Evolutionary conservation across 2,329 filamentous ascomycete genomes (phyloP).

Genomic region (Fusarium poae): DNA sequence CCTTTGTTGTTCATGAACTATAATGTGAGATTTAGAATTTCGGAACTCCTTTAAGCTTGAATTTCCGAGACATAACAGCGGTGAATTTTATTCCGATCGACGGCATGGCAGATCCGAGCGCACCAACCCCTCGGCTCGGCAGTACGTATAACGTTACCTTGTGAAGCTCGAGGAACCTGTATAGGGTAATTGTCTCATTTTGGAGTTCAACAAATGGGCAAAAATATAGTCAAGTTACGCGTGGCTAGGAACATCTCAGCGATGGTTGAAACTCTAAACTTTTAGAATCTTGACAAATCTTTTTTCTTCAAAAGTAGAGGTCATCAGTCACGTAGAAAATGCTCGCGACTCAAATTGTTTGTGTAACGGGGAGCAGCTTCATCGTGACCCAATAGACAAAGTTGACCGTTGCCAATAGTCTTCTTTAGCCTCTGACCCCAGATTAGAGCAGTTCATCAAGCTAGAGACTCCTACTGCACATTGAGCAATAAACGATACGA

Average conservation of each 20-base stretch:
- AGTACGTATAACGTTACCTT: not conserved
- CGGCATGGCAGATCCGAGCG: not conserved
- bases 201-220: not conserved
- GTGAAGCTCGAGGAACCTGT: not conserved
- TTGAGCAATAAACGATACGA: not conserved
- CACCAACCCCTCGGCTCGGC: not conserved
- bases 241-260: not conserved
- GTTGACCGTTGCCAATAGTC: not conserved
- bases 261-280: rapidly evolving
- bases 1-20: not conserved
- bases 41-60: not conserved
- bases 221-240: not conserved
- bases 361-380: not conserved
- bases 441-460: not conserved
- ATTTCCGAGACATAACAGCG: not conserved
- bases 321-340: not conserved
- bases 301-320: rapidly evolving
- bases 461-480: not conserved
- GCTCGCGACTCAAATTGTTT: no score
- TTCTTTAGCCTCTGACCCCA: no score
- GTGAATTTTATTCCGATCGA: not conserved
- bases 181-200: not conserved
- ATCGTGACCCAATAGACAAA: not conserved
- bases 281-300: not conserved
- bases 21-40: not conserved